Base-by-base conservation (phyloP, 495 filamentous ascomycete species). In the Aspergillus nidulans region DNA sequence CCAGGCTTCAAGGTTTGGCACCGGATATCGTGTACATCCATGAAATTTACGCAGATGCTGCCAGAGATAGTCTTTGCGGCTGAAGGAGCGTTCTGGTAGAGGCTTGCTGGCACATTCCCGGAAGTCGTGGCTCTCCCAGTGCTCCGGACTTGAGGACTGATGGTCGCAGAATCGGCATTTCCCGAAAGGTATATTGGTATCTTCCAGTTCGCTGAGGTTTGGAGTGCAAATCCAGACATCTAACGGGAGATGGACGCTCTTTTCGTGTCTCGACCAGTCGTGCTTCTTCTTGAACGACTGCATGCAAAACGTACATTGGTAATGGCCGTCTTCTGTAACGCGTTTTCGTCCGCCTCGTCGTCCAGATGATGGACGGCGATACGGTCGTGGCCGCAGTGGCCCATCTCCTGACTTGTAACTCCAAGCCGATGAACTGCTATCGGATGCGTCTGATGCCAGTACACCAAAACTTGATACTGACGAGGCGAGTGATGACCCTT, bases 181-280 rank as follows among this genome's bases (percentile, higher is more conserved):
- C 4, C 25, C 9, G 5, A 20, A 41, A 6, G 39, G 70, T 56
- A 52, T 7, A 52, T 56, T 25, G 13, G 45, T 39, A 21, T 40
- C 18, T 30, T 30, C 24, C n/a, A 46, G 20, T 39, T 4, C 53
- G 23, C 30, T 56, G 49, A 23, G 45, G 20, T 49, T 45, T 12
- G 63, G 24, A 23, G 40, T 60, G 63, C 89, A 94, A 20, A 89
- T 77, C 89, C 89, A 94, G 21, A 84, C 83, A 59, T 91, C 89
- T 0, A 92, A 77, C 13, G 81, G 83, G 25, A 94, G 63, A 64
- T 94, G 89, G 18, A 91, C 72, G 18, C 85, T 88, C 58, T 89
- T 91, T 65, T 94, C 89, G 66, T 94, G 89, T 32, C 89, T 78
- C 49, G 85, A 79, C 89, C 89, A 94, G 67, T 94, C 89, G 67